Base-by-base conservation (phyloP, 805 yeast species). In the Wickerhamiella azyma region DNA sequence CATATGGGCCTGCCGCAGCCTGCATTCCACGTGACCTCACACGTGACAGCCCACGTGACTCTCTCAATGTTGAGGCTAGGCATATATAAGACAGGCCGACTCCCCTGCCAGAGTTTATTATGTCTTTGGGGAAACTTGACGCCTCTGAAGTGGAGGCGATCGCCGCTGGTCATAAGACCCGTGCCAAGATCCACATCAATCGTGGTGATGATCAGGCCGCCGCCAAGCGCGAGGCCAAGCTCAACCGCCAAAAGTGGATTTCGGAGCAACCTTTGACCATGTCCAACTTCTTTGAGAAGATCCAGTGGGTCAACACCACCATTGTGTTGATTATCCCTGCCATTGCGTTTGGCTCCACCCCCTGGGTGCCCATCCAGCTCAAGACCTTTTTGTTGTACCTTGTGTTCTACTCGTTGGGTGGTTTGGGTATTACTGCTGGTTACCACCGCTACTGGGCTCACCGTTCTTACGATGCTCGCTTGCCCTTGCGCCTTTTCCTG, bases 391-490 rank as follows among this genome's bases (percentile, higher is more conserved):
- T 67, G 16, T 74, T 80, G 57, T 70, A 77, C 1, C 45, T 77
- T 11, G 52, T 68, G 41, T 71, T 78, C 58, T 85, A 83, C 60
- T 54, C 68, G 17, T 56, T 75, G 48, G 73, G 85, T 11, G 78
- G 85, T 21, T 54, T 82, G n/a, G 76, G 85, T 35, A 76, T 85
- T 56, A 82, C 88, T 40, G 82, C 85, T 13, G 84, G 94, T 2
- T 85, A 85, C 65, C 95, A 85, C 59, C 69, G 94, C 40, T 71
- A 79, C 49, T 84, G 74, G 71, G 71, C 94, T 1, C 85, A 78
- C 59, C 67, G 77, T 36, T 58, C 81, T 6, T 75, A 76, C 59
- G 63, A 64, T 9, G 71, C 74, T n/a, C 54, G 65, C 19, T 56
- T 61, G 13, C 63, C 69, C 2, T 51, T 83, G 29, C 72, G 72